Percentiles rank a stretch among this genome's conserved stretches.
Conservation (phyloP, 345 rosid species). For the Nephelium lappaceum region DNA sequence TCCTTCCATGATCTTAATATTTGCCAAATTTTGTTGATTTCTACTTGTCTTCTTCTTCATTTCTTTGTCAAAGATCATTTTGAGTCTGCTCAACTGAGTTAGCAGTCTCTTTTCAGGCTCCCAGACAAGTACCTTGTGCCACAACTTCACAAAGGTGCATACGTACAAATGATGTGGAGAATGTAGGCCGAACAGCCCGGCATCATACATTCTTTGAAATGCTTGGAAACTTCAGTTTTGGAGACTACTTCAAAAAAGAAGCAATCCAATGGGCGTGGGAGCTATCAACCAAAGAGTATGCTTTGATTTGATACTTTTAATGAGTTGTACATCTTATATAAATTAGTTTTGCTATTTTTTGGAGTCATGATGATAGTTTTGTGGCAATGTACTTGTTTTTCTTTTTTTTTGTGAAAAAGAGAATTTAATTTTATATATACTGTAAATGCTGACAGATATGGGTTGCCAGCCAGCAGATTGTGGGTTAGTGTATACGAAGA, state of each 20-base stretch:
- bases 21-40: background rate
- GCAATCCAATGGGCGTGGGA: conserved; percentile 99
- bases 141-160: conserved; percentile 89
- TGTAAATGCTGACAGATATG: conserved; percentile 48
- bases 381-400: conserved; percentile 2
- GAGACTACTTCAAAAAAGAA: conserved; percentile 93
- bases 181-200: conserved; percentile 86
- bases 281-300: conserved; percentile 82
- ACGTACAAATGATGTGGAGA: conserved; percentile 93
- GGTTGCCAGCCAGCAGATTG: conserved; percentile 63
- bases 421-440: background rate
- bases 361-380: background rate
- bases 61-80: background rate
- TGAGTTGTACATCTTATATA: conserved; percentile 14
- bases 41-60: background rate
- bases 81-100: conserved; percentile 13
- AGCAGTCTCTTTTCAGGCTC: conserved; percentile 47
- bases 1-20: background rate
- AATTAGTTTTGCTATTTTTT: background rate
- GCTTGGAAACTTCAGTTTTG: conserved; percentile 97
- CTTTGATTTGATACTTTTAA: conserved; percentile 18
- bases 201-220: conserved; percentile 98
- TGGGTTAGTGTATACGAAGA: conserved; percentile 88
- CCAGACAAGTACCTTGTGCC: conserved; percentile 83
- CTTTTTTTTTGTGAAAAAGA: background rate